These are phyloP conservation scores for Pseudotsuga menziesii DNA, from an alignment of 75 land plant species.

Conservation along the genomic window DNA sequence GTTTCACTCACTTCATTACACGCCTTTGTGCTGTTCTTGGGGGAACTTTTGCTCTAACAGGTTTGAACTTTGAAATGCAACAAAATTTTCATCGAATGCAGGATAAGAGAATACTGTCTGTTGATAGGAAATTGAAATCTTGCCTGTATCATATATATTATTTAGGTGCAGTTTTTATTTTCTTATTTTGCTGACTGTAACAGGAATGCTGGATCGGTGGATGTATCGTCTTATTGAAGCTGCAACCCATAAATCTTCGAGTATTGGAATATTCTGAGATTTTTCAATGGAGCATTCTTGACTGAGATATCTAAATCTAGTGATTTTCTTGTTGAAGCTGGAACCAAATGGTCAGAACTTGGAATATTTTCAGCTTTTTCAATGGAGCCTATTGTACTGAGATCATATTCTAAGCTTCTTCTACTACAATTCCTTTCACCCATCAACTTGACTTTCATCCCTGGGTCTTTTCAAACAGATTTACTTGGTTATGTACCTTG, in stretches of 20 bases:
- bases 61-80: slow-evolving; percentile 39
- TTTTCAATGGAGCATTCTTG: neutral
- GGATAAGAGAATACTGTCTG: no score
- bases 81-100: neutral
- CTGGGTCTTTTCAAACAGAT: neutral
- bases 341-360: slow-evolving; percentile 33
- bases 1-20: slow-evolving; percentile 90
- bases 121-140: no score
- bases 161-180: neutral
- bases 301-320: neutral
- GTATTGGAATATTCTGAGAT: neutral
- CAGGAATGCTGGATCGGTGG: slow-evolving; percentile 99
- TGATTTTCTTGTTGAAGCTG: slow-evolving; percentile 55
- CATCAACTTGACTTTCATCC: neutral
- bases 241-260: slow-evolving; percentile 35
- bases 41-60: slow-evolving; percentile 98
- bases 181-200: neutral
- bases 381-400: neutral
- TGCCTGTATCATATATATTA: no score
- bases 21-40: slow-evolving; percentile 98
- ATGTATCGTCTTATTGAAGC: slow-evolving; percentile 78
- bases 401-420: neutral
- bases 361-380: neutral
- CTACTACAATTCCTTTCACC: neutral
- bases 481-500: no score